A percentile compares a stretch with the other conserved stretches of the same genome.
phyloP scores from a whole-genome alignment of 352 stramenopile species.

The Phytophthora lateralis region DNA sequence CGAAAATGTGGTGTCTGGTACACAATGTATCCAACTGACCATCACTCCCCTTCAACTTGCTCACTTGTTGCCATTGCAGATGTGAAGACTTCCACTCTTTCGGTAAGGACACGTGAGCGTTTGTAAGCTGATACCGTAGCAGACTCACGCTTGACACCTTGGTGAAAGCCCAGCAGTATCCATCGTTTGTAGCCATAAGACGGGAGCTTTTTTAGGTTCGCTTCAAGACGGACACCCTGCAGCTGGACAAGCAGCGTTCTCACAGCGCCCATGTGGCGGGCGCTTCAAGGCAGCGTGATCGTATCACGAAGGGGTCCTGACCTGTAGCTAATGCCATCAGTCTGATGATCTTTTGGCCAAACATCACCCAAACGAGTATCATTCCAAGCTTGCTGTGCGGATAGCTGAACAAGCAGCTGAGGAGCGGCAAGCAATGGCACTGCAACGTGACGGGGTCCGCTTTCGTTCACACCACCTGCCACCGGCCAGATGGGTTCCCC shows the following conservation, averaged over 20 bases:
- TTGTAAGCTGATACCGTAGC: not conserved
- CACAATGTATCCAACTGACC: not conserved
- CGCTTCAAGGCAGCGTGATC: not conserved
- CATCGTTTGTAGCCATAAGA: not conserved
- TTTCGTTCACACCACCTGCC: slow-evolving; percentile 25
- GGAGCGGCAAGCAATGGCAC: slow-evolving; percentile 6
- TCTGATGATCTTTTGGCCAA: not conserved
- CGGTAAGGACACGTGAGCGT: no score
- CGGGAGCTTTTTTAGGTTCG: not conserved
- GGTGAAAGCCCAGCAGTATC: not conserved
- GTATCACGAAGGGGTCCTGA: slow-evolving; percentile 5
- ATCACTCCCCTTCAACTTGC: no score
- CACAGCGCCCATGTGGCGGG: slow-evolving; percentile 8
- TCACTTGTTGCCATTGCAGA: no score
- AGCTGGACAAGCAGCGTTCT: slow-evolving; percentile 19
- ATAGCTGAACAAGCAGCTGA: not conserved
- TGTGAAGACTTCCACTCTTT: no score
- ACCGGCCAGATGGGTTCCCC: slow-evolving; percentile 3
- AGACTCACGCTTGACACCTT: not conserved
- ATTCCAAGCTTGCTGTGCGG: slow-evolving; percentile 10
- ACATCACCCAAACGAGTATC: slow-evolving; percentile 18
- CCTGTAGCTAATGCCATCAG: slow-evolving; percentile 19
- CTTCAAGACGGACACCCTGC: slow-evolving; percentile 8
- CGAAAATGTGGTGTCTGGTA: slow-evolving; percentile 1
- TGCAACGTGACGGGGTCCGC: slow-evolving; percentile 12